A percentile compares a stretch with the other conserved stretches of the same genome.
Conservation (phyloP, 768 basidiomycete genomes). For the Paxillus involutus region DNA sequence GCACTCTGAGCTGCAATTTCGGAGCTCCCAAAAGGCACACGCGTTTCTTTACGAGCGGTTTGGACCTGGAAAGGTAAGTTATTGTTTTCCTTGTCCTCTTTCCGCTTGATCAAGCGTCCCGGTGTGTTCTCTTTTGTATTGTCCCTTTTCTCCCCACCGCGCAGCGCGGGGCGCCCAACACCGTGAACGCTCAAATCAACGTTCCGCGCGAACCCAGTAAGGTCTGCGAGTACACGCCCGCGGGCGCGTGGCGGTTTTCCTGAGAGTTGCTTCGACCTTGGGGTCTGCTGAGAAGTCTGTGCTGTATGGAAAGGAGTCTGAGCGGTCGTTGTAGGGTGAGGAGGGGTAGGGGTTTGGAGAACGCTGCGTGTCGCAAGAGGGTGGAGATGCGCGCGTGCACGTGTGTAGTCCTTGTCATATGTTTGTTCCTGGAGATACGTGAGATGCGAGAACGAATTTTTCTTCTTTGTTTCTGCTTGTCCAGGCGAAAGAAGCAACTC, state of each 20-base stretch:
- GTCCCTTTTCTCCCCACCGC: slow-evolving; percentile 29
- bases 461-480: slow-evolving; percentile 2
- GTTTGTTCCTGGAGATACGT: neutral
- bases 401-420: slow-evolving; percentile 13
- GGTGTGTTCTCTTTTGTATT: slow-evolving; percentile 22
- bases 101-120: slow-evolving; percentile 11
- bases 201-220: slow-evolving; percentile 37
- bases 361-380: neutral
- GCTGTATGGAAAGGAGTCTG: slow-evolving; percentile 17
- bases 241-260: slow-evolving; percentile 28
- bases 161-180: slow-evolving; percentile 18
- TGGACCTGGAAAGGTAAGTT: slow-evolving; percentile 2
- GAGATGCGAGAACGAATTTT: neutral
- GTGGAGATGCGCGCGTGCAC: neutral
- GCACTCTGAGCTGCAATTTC: slow-evolving; percentile 7
- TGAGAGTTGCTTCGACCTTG: slow-evolving; percentile 20
- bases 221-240: slow-evolving; percentile 37
- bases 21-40: slow-evolving; percentile 1
- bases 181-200: slow-evolving; percentile 31
- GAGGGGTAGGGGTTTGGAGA: slow-evolving; percentile 8
- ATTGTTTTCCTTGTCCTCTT: slow-evolving; percentile 31
- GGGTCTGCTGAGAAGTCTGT: slow-evolving; percentile 6
- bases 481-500: slow-evolving; percentile 1
- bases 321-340: slow-evolving; percentile 20
- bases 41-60: slow-evolving; percentile 5